Evolutionary conservation across 1,139 yeast genomes (phyloP).

Genomic region (Taiozyma sp.): DNA sequence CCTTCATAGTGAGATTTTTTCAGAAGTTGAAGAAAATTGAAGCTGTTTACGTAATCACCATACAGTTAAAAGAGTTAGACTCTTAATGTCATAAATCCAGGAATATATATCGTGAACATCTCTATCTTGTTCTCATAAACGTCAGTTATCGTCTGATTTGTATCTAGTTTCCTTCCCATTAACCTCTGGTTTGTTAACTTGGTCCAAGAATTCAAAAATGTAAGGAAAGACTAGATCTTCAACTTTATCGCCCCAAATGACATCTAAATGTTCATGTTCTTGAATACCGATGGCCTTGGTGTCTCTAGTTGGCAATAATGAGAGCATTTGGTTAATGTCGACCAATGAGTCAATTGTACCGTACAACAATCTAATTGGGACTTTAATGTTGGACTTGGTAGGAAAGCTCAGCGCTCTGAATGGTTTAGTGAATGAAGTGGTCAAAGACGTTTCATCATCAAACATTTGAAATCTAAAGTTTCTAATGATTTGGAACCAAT

Average conservation of each 20-base stretch:
- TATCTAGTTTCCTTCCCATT: not conserved
- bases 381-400: slow-evolving; percentile 51
- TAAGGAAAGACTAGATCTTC: slow-evolving; percentile 47
- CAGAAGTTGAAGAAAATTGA: not conserved
- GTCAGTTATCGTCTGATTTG: not conserved
- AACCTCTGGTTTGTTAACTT: not conserved
- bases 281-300: slow-evolving; percentile 29
- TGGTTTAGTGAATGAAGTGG: slow-evolving; percentile 35
- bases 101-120: not conserved
- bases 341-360: slow-evolving; percentile 82
- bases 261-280: slow-evolving; percentile 75
- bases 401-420: slow-evolving; percentile 41
- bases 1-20: not conserved
- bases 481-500: slow-evolving; percentile 91
- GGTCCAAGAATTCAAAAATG: slow-evolving; percentile 27
- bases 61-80: too few relatives aligned
- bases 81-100: not conserved
- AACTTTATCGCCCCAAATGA: slow-evolving; percentile 80
- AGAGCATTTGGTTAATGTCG: slow-evolving; percentile 68
- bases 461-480: slow-evolving; percentile 85
- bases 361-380: slow-evolving; percentile 72
- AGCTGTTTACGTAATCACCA: not conserved
- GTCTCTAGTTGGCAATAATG: slow-evolving; percentile 26
- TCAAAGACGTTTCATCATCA: slow-evolving; percentile 47
- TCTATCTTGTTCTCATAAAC: not conserved